Base-by-base conservation (phyloP, 441 rosid species). In the Corymbia citriodora region DNA sequence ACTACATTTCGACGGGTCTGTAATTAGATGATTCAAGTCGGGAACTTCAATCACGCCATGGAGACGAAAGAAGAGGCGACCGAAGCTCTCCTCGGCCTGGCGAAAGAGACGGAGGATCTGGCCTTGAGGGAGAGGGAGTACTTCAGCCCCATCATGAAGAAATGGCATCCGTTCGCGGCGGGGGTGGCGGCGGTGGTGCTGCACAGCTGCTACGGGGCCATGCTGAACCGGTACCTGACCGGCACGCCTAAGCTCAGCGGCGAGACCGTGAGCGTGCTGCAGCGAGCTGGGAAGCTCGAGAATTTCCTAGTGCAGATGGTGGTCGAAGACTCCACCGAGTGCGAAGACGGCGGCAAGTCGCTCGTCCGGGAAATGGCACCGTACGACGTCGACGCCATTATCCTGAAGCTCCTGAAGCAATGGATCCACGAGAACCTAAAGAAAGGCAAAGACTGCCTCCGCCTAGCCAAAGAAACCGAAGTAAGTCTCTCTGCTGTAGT, bases 301-400 rank as follows among this genome's bases (percentile, higher is more conserved):
- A 96, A 97, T 90, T 92, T 94, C 89, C 92, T 97, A 91, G 98
- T 98, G 54, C 99, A 96, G 90, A 98, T 98, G 99, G 98, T 97
- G 89, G 99, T 96, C 74, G 99, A 97, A 92, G 99, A 98, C 92
- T 91, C 97, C 3, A 96, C 92, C 31, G 99, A 98, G 53, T 96
- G 95, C 48, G 98, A 98, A 55, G 99, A 96, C 74, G 99, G 99
- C 88, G 99, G 99, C 68, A 98, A 96, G 89, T 93, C 94, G 13
- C 94, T 98, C 29, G 96, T 98, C 23, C 90, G 96, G 91, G 99
- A 98, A 91, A 98, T 98, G 99, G 92, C 93, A 40, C 99, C 99
- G 6, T 97, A 96, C 53, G 99, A 98, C 92, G 98, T 98, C 25
- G 99, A 98, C 87, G 92, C 96, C 0, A 95, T 98, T 87, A 96